Evolutionary conservation across 2,329 filamentous ascomycete genomes (phyloP).

Genomic region (Hyphodiscus sp.): DNA sequence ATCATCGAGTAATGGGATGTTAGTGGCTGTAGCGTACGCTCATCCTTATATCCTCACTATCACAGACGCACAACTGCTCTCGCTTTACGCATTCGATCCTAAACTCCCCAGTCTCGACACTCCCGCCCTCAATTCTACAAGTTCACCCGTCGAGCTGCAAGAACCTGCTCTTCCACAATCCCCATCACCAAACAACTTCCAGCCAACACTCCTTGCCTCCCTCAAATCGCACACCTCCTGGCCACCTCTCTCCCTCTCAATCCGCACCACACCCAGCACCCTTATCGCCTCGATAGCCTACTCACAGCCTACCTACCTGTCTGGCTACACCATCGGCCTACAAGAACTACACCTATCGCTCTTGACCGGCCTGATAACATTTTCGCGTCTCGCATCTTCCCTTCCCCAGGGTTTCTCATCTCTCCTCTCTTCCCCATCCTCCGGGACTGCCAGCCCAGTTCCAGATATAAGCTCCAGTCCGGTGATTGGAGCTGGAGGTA

Average conservation of each 20-base stretch:
- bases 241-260: conserved; percentile 73
- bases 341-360: conserved; percentile 69
- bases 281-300: conserved; percentile 84
- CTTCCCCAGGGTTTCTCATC: conserved; percentile 40
- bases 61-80: conserved; percentile 66
- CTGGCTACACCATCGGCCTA: conserved; percentile 85
- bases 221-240: conserved; percentile 74
- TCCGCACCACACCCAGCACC: conserved; percentile 58
- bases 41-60: conserved; percentile 75
- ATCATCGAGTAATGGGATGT: conserved; percentile 31
- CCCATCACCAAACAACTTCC: neutral
- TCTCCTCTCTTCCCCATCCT: conserved; percentile 23
- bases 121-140: neutral
- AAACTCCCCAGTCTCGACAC: neutral
- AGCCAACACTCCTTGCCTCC: conserved; percentile 58
- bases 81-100: conserved; percentile 60
- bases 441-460: conserved; percentile 6
- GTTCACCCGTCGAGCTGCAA: neutral
- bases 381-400: conserved; percentile 45
- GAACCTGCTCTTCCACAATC: neutral
- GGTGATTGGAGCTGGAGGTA: conserved; percentile 11
- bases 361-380: conserved; percentile 30
- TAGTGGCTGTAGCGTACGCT: conserved; percentile 65
- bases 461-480: conserved; percentile 29
- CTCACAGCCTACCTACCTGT: conserved; percentile 66